Base-by-base conservation (phyloP, 2,329 filamentous ascomycete species). In the Leptoxyphium fumago region DNA sequence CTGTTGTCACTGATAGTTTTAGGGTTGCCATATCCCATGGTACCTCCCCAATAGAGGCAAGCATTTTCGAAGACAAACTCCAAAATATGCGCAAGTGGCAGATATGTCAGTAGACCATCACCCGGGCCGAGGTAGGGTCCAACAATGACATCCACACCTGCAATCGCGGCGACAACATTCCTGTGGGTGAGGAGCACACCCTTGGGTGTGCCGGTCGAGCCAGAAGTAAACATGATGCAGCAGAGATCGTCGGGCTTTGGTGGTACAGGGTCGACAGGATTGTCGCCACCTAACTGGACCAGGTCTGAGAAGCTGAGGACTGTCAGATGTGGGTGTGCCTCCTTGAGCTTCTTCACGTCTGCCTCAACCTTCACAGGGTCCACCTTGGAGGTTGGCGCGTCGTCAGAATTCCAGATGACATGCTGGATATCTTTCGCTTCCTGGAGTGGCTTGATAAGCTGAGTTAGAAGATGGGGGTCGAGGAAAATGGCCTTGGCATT, bases 11-110 rank as follows among this genome's bases (percentile, higher is more conserved):
- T 84, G 44, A 98, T 72, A 0, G 91, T 96, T 56, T 85, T 80
- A 14, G 87, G 82, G 61, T 84, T 89, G 48, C 89, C 91, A 62
- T 96, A 96, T 46, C 91, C 91, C 69, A 98, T 80, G 29, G 83
- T 88, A 54, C 82, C 88, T 53, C 91, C 91, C 71, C 89, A 84
- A 66, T 80, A 91, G 48, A 98, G 66, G 46, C 83, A 85, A 7
- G 89, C 71, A 62, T 94, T 95, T 67, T 98, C 91, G 52, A 98
- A 85, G 46, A 89, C 83, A 64, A 94, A 91, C 64, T 98, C 91
- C 56, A 98, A 79, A 56, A 96, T 96, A 61, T 98, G 91, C 2
- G 91, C 88, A 43, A 94, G 79, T 1, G 91, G 91, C 11, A 98
- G 77, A 64, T 96, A 98, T 17, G 88, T 86, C 39, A 98, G 74